Evolutionary conservation across 306 rosid genomes (phyloP).

Genomic region (Citrullus colocynthis): DNA sequence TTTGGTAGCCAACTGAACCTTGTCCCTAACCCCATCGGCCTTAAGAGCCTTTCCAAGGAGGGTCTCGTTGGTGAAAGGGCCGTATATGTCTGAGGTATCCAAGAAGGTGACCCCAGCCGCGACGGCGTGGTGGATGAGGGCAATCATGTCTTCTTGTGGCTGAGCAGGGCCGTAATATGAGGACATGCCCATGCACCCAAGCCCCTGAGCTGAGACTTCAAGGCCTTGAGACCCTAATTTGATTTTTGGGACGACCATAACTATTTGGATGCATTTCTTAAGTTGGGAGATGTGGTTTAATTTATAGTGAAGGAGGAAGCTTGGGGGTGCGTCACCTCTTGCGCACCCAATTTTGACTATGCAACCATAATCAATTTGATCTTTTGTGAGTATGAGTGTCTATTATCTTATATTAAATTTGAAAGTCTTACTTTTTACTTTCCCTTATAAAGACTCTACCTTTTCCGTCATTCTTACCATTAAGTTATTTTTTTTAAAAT

Average conservation of each 20-base stretch:
- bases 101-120: slow-evolving; percentile 45
- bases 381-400: too few relatives aligned
- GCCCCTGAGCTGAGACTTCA: slow-evolving; percentile 48
- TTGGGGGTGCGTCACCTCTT: too few relatives aligned
- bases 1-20: slow-evolving; percentile 53
- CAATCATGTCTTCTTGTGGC: slow-evolving; percentile 57
- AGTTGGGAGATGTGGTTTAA: not conserved
- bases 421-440: too few relatives aligned
- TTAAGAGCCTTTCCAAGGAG: not conserved
- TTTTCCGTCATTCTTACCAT: too few relatives aligned
- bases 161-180: slow-evolving; percentile 44
- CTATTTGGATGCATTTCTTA: too few relatives aligned
- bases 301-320: not conserved
- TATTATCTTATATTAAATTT: too few relatives aligned
- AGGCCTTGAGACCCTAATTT: slow-evolving; percentile 53
- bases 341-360: too few relatives aligned
- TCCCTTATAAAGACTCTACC: too few relatives aligned
- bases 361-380: too few relatives aligned
- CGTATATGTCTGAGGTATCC: slow-evolving; percentile 49
- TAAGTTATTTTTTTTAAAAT: too few relatives aligned
- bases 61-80: slow-evolving; percentile 49
- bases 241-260: not conserved
- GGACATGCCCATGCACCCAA: slow-evolving; percentile 79
- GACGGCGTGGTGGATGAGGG: slow-evolving; percentile 50
- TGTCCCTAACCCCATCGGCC: slow-evolving; percentile 15